Conservation (phyloP, 805 yeast species). For the Hyphopichia homilentoma region DNA sequence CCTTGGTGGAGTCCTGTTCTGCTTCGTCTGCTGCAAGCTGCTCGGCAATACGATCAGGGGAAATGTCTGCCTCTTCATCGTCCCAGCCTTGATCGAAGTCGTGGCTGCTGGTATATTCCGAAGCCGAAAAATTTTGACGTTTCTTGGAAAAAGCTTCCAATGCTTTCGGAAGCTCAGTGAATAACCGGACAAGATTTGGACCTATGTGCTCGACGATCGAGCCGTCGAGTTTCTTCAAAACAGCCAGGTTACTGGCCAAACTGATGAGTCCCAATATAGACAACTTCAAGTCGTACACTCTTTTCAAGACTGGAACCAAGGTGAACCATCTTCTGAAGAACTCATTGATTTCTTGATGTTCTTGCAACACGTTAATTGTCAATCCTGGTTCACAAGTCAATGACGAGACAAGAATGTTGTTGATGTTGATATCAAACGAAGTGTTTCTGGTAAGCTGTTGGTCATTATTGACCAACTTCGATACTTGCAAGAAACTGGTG, state of each 20-base stretch:
- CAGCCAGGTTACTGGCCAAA: constrained; percentile 23
- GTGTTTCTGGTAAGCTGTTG: constrained; percentile 27
- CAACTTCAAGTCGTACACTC: constrained; percentile 81
- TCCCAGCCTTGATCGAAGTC: constrained; percentile 12
- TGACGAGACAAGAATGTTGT: constrained; percentile 62
- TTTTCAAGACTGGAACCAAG: constrained; percentile 47
- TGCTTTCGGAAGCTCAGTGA: constrained; percentile 69
- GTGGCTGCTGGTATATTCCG: constrained; percentile 19
- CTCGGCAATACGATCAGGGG: constrained; percentile 2
- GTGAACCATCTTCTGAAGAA: constrained; percentile 70
- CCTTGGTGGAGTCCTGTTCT: constrained; percentile 13
- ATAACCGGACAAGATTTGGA: constrained; percentile 43
- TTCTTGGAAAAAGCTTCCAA: constrained; percentile 60
- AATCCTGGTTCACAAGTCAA: constrained; percentile 56
- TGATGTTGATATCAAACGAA: constrained; percentile 44
- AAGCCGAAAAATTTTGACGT: constrained; percentile 48
- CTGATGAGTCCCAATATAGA: constrained; percentile 66
- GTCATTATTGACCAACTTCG: constrained; percentile 23
- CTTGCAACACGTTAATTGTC: constrained; percentile 50
- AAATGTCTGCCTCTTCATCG: constrained; percentile 5
- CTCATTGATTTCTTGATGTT: constrained; percentile 36
- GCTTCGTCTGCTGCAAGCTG: constrained; percentile 5
- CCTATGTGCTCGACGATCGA: constrained; percentile 43
- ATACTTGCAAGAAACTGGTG: constrained; percentile 37
- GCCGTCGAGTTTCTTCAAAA: constrained; percentile 11